Evolutionary conservation across 2,329 filamentous ascomycete species (phyloP), one percentile per base, ranked within the genome.

Genomic region (Pseudogymnoascus sp.): DNA sequence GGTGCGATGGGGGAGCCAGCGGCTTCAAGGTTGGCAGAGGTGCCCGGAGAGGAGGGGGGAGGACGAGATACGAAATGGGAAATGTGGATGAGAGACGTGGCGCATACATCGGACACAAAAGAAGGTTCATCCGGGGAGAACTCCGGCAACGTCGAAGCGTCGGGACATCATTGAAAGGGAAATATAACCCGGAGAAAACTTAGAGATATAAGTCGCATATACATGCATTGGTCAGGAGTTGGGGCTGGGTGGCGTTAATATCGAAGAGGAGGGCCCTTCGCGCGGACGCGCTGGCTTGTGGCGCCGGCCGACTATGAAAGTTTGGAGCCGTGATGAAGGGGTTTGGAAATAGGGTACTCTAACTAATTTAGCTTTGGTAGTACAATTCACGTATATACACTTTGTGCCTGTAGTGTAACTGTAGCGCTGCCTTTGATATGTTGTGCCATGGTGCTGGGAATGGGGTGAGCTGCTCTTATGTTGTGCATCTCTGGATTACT

Each of bases 1-100:
- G 69, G 67, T 10, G 70, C 69, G 4, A 70, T 66, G 3, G 69
- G 71, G 2, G 68, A 69, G 4, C 69, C 70, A 3, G 69, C 70
- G 5, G 69, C 71, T 12, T 71, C 71, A 1, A 70, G 70, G 10
- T 71, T 72, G 52, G 67, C 64, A 21, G 68, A 72, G 23, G 63
- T 70, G 52, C 60, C 69, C 28, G 64, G 26, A 21, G 58, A 60
- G 19, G 55, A 58, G 23, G 30, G 9, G 6, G 37, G 48, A 26
- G 19, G 30, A 30, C 55, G 30, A 45, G 66, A 69, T 56, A 52
- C 60, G 23, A 63, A 67, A 60, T 70, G 69, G 68, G 65, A 68
- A 26, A 65, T 62, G 21, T 68, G 67, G 68, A 70, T 69, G 68
- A 61, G 65, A 57, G 66, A 71, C 63, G 66, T 66, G 35, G 62